Conservation (phyloP, 2,329 filamentous ascomycete genomes). For the Venturiaceae sp. region DNA sequence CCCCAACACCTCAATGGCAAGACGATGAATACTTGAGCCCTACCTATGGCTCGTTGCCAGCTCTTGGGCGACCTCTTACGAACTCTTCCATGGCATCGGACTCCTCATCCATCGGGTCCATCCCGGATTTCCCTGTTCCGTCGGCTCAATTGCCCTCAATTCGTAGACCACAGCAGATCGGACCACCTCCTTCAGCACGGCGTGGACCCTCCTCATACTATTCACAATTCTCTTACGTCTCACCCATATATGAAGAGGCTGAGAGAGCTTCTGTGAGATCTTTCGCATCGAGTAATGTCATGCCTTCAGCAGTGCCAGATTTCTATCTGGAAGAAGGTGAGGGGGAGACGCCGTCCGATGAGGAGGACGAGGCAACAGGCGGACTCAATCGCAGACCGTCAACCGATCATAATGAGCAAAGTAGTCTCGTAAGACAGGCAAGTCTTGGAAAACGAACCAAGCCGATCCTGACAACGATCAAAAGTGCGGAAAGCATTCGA, state of each 20-base stretch:
- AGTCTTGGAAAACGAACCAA: conserved; percentile 37
- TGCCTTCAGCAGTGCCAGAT: conserved; percentile 30
- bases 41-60: conserved; percentile 9
- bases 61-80: conserved; percentile 24
- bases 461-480: conserved; percentile 38
- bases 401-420: conserved; percentile 20
- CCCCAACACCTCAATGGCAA: not conserved
- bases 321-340: conserved; percentile 26
- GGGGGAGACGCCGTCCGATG: conserved; percentile 21
- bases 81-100: conserved; percentile 27
- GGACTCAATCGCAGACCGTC: conserved; percentile 15
- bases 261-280: conserved; percentile 31
- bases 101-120: conserved; percentile 27
- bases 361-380: conserved; percentile 24
- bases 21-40: not conserved
- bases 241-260: conserved; percentile 40
- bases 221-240: conserved; percentile 35
- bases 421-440: conserved; percentile 34
- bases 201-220: conserved; percentile 40
- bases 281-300: conserved; percentile 39
- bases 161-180: conserved; percentile 30
- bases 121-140: conserved; percentile 31
- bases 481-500: conserved; percentile 25
- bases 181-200: conserved; percentile 38
- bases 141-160: conserved; percentile 18